Base-by-base conservation (phyloP, 805 yeast species). In the Teunomyces gatunensis region DNA sequence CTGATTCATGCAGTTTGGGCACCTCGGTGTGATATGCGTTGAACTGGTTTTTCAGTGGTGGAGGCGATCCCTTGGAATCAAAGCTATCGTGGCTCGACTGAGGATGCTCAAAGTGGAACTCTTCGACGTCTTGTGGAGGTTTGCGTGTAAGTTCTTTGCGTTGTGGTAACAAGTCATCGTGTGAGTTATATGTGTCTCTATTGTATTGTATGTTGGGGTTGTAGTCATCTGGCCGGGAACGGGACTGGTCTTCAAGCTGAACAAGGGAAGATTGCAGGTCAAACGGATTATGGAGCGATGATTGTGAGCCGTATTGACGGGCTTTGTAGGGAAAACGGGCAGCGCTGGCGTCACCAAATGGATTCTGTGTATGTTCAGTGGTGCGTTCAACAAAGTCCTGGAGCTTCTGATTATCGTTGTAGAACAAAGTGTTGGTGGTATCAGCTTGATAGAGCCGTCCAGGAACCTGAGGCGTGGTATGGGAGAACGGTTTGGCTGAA, bases 401-500 rank as follows among this genome's bases (percentile, higher is more conserved):
- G n/a, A 55, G 49, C 44, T 57, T 55, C 12, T 47, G 46, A 42
- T 56, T 56, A 36, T 58, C 58, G 44, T 57, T 54, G 39, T 54
- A 35, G 23, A 48, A 17, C 29, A 37, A 37, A 6, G 40, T 12
- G 12, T 37, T 37, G 40, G 15, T 37, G 2, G 40, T n/a, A 9
- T 37, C 29, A 2, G 40, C 29, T 4, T 37, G 40, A 15, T 37
- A 37, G 11, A 37, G 40, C 4, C 40, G 40, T 3, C 40, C 40
- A 37, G 40, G 40, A 5, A 37, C 28, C 4, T 13, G 21, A 12
- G 40, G 40, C 3, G n/a, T 29, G 17, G 33, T 40, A 18, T 45
- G 48, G 17, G 44, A 27, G 11, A 42, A 42, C 3, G 46, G 41
- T 9, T 42, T 46, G 29, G 42, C 39, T 4, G 28, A 15, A 10